phyloP scores from a whole-genome alignment of 352 stramenopile species.

The Globisporangium okanoganense region DNA sequence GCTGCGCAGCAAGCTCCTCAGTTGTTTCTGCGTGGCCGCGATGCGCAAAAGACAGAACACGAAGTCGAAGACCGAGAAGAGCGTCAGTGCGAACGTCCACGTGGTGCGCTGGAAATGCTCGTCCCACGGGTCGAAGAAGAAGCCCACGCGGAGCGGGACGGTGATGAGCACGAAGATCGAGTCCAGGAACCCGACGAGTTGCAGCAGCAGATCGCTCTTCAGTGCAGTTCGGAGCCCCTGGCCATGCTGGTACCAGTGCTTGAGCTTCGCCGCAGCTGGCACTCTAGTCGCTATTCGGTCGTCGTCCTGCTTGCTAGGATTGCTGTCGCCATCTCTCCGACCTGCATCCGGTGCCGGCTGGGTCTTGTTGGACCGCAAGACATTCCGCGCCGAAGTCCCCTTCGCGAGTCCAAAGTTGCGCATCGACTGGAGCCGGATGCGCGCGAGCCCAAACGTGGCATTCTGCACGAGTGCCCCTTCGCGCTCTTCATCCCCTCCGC shows the following conservation, averaged over 20 bases:
- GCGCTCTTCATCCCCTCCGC: conserved; percentile 12
- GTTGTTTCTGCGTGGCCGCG: background rate
- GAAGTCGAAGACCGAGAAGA: conserved; percentile 26
- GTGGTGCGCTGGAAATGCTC: background rate
- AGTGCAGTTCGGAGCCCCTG: background rate
- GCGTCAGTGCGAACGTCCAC: conserved; percentile 22
- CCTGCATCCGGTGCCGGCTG: background rate
- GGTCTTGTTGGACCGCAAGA: background rate
- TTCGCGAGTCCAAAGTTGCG: conserved; percentile 6
- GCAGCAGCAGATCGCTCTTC: background rate
- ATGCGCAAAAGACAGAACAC: conserved; percentile 11
- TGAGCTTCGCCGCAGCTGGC: background rate
- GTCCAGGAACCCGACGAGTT: conserved; percentile 20
- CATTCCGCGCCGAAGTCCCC: background rate
- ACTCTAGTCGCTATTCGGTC: background rate
- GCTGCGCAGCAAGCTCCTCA: background rate
- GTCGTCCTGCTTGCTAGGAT: background rate
- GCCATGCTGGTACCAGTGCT: background rate
- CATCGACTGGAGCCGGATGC: conserved; percentile 12
- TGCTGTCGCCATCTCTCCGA: background rate
- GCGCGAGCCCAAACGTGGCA: conserved; percentile 13
- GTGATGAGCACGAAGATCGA: conserved; percentile 25
- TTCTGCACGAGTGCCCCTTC: conserved; percentile 16
- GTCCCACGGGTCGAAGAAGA: conserved; percentile 40
- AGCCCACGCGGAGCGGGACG: conserved; percentile 31